Percentiles rank a stretch among this genome's conserved stretches.
These are phyloP conservation scores for Rhododendron simsii DNA, from an alignment of 148 eudicot genomes.

Conservation along the genomic window DNA sequence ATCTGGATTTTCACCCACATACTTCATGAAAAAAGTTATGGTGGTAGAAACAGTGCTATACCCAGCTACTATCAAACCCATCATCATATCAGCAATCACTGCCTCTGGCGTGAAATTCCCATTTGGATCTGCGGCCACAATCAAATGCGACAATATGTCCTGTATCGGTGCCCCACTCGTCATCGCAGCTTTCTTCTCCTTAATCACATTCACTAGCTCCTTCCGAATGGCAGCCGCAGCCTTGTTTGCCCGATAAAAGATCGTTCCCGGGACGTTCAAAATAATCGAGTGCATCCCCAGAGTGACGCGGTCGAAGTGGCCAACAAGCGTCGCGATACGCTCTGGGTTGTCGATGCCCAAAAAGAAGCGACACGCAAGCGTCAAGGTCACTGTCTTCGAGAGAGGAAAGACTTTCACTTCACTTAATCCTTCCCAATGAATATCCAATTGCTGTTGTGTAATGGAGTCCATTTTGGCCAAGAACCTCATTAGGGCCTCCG, in stretches of 20 bases:
- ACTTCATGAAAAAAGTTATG: too few species aligned
- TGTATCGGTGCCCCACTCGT: constrained; percentile 6
- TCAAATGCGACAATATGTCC: constrained; percentile 14
- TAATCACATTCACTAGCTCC: constrained; percentile 15
- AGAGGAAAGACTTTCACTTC: neutral
- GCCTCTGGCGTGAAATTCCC: constrained; percentile 8
- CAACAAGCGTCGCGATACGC: constrained; percentile 12
- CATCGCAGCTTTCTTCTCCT: constrained; percentile 13
- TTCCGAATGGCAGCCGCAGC: constrained; percentile 5
- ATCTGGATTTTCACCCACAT: too few species aligned
- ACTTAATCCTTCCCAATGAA: neutral
- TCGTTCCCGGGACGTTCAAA: constrained; percentile 9
- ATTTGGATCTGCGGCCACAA: neutral
- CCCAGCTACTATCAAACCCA: constrained; percentile 5
- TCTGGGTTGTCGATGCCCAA: constrained; percentile 15
- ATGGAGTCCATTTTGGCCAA: neutral
- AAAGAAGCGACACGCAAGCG: constrained; percentile 14
- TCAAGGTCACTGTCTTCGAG: constrained; percentile 14
- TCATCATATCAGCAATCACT: constrained; percentile 12
- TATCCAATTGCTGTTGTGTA: neutral
- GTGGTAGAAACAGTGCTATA: neutral
- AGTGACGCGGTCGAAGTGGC: constrained; percentile 5
- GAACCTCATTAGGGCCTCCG: neutral
- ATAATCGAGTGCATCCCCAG: constrained; percentile 14
- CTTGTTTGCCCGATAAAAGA: constrained; percentile 10